Base-by-base conservation (phyloP, 805 yeast genomes). In the Candida alai region DNA sequence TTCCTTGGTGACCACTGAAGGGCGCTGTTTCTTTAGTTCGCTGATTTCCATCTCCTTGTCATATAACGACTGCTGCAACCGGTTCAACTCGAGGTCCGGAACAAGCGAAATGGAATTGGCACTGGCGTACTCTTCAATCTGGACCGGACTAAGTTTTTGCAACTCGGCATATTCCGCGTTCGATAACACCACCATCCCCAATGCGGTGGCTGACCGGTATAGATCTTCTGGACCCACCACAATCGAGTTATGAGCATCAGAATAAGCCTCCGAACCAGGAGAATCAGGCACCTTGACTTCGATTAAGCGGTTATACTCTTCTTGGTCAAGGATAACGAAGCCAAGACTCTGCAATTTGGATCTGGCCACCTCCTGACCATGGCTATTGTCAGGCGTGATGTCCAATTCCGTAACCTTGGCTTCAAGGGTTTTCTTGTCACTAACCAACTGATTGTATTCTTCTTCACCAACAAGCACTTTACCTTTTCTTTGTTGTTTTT, bases 281-380 rank as follows among this genome's bases (percentile, higher is more conserved):
- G 17, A 35, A 10, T 24, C 28, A 4, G 27, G 13, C 3, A 35
- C 28, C 27, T 39, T 36, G 6, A 6, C n/a, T 17, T 26, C 17
- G 3, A 22, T 20, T 23, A 30, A 22, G 7, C 19, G 36, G 0
- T 39, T 30, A 20, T 43, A 50, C 18, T 46, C 49, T 11, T 35
- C 39, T 19, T 22, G 15, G 13, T 38, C 30, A 15, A 40, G 12
- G 10, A 40, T 3, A 45, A 41, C 1, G 53, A 74, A 36, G 93
- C 96, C 2, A 62, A 41, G 8, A 10, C 26, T 31, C 12, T 17
- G 18, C 14, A 36, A 28, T 25, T 31, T 24, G 21, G 30, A 21
- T 4, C 19, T 32, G 6, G 15, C 29, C 4, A 18, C 14, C 19
- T 12, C 27, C n/a, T 7, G 8, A n/a, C 12, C 10, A 13, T 6